Conservation (phyloP, 768 basidiomycete species). For the Tricholoma hemisulphureum region DNA sequence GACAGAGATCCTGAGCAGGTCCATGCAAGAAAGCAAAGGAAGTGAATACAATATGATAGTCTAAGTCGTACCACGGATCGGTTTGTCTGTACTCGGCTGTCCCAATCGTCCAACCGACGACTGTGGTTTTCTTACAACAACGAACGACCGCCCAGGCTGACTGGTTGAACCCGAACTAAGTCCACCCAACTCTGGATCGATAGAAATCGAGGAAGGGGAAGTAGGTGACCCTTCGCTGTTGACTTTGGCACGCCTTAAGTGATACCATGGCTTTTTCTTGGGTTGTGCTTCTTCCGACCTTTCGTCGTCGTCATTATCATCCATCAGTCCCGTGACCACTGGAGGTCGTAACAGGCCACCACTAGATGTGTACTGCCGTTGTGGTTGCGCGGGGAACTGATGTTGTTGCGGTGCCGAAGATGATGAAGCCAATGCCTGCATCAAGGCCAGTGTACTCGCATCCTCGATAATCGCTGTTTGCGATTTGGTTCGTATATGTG, state of each 20-base stretch:
- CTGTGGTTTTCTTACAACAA: slow-evolving; percentile 65
- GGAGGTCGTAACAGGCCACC: slow-evolving; percentile 21
- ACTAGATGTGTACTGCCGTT: slow-evolving; percentile 20
- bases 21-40: slow-evolving; percentile 6
- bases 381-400: slow-evolving; percentile 15
- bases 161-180: slow-evolving; percentile 29
- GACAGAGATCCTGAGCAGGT: slow-evolving; percentile 2
- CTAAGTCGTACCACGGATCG: slow-evolving; percentile 15
- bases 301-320: slow-evolving; percentile 41
- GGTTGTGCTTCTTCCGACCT: slow-evolving; percentile 40
- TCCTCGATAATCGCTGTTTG: slow-evolving; percentile 85
- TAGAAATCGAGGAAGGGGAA: slow-evolving; percentile 19
- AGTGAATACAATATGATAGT: slow-evolving; percentile 5
- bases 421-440: slow-evolving; percentile 9
- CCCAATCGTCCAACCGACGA: slow-evolving; percentile 29
- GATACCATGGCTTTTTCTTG: slow-evolving; percentile 73
- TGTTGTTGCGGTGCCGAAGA: slow-evolving; percentile 7
- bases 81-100: slow-evolving; percentile 13
- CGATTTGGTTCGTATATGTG: slow-evolving; percentile 72
- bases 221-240: slow-evolving; percentile 51
- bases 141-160: slow-evolving; percentile 56
- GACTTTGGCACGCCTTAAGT: slow-evolving; percentile 55
- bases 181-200: slow-evolving; percentile 38
- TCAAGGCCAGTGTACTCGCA: slow-evolving; percentile 31
- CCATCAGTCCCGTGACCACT: slow-evolving; percentile 14